phyloP scores from a whole-genome alignment of 2,329 filamentous ascomycete genomes.

The Neopestalotiopsis sp. region DNA sequence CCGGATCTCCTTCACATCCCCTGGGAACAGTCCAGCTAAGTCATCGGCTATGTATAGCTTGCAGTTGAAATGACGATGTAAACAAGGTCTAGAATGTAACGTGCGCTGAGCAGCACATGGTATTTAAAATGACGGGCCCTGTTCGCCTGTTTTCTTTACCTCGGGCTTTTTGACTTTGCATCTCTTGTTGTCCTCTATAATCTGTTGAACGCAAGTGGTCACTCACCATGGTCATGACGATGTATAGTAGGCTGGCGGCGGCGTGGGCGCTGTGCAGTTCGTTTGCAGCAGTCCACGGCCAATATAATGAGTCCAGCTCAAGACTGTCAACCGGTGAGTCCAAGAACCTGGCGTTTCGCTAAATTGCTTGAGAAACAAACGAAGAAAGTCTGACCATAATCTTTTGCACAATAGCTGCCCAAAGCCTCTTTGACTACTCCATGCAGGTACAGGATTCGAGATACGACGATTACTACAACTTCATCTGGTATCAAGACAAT shows the following conservation, averaged over 20 bases:
- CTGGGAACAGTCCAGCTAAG: background rate
- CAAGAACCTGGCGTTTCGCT: too few relatives aligned
- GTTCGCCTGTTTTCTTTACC: background rate
- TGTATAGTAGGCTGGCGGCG: background rate
- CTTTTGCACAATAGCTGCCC: constrained; percentile 32
- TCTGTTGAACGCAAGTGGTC: background rate
- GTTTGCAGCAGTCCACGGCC: background rate
- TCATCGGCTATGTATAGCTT: background rate
- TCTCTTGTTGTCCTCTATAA: background rate
- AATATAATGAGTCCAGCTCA: background rate
- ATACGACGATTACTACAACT: constrained; percentile 47
- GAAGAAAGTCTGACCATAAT: background rate
- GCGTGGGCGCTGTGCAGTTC: constrained; percentile 4
- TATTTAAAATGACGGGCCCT: background rate
- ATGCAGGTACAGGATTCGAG: constrained; percentile 44
- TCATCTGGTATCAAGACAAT: constrained; percentile 46
- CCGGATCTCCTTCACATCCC: background rate
- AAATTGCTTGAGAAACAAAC: too few relatives aligned
- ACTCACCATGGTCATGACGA: background rate
- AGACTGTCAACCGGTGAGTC: background rate
- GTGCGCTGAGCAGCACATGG: background rate
- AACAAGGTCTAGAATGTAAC: constrained; percentile 12
- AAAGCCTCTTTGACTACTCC: constrained; percentile 43
- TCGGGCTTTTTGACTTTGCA: background rate
- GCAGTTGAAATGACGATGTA: constrained; percentile 3